Evolutionary conservation across 306 rosid species (phyloP).

Genomic region (Urtica urens): DNA sequence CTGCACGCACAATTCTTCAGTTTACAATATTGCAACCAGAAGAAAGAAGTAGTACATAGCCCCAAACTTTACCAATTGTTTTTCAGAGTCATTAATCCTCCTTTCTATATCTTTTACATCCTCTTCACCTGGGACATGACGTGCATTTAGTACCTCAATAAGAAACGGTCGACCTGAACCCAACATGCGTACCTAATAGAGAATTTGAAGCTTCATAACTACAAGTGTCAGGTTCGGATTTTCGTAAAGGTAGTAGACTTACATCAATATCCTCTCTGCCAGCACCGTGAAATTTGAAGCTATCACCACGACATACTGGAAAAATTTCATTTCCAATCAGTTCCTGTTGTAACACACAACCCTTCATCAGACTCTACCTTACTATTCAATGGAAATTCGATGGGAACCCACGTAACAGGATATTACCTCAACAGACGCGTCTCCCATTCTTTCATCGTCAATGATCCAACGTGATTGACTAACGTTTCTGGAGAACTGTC

Average conservation of each 20-base stretch:
- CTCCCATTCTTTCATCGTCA: constrained; percentile 95
- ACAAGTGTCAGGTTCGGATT: constrained; percentile 10
- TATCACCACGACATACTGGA: constrained; percentile 65
- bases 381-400: constrained; percentile 3
- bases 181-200: constrained; percentile 76
- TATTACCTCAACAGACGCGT: constrained; percentile 88
- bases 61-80: constrained; percentile 43
- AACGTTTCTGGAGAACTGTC: constrained; percentile 89
- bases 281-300: constrained; percentile 87
- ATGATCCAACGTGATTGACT: constrained; percentile 93
- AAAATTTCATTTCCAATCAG: constrained; percentile 56
- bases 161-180: constrained; percentile 94
- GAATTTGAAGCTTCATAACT: constrained; percentile 17
- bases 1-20: constrained; percentile 30
- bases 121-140: constrained; percentile 44
- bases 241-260: constrained; percentile 13
- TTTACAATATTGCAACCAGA: not conserved
- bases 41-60: constrained; percentile 8
- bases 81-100: constrained; percentile 45
- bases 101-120: constrained; percentile 40
- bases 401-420: constrained; percentile 10
- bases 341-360: constrained; percentile 49
- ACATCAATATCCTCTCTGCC: constrained; percentile 98
- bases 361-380: constrained; percentile 18
- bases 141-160: constrained; percentile 73